Conservation (phyloP, 148 eudicot species). For the Rhododendron mucronatum region DNA sequence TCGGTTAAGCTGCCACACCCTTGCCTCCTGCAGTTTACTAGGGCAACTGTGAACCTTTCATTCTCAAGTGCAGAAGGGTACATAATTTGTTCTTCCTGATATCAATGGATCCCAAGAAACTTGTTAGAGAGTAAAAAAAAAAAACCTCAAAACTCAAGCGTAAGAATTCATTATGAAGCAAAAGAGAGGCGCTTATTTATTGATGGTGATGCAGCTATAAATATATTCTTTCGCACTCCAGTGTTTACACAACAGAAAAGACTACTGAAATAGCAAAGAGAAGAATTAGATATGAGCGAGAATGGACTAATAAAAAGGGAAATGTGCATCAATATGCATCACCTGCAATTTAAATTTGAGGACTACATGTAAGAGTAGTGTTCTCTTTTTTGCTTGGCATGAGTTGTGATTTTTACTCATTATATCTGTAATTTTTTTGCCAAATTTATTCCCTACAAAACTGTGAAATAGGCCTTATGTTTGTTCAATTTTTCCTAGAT, state of each 20-base stretch:
- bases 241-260: background rate
- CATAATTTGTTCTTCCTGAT: conserved; percentile 90
- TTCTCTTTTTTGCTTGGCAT: background rate
- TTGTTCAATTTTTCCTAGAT: background rate
- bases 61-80: conserved; percentile 81
- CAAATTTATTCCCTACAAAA: too few relatives aligned
- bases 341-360: background rate
- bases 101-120: background rate
- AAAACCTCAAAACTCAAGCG: background rate
- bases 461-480: background rate
- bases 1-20: conserved; percentile 29
- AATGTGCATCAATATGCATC: background rate
- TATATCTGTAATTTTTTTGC: too few relatives aligned
- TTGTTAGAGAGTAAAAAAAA: background rate
- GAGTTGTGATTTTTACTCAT: background rate
- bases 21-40: conserved; percentile 53
- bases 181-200: background rate
- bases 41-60: conserved; percentile 61
- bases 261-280: background rate
- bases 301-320: background rate
- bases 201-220: background rate
- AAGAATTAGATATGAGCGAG: background rate
- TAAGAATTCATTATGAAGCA: background rate
- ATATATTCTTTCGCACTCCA: background rate
- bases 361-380: background rate